Evolutionary conservation across 805 yeast species (phyloP), one percentile per base, ranked within the genome.

Genomic region (Saccharomycopsis sp.): DNA sequence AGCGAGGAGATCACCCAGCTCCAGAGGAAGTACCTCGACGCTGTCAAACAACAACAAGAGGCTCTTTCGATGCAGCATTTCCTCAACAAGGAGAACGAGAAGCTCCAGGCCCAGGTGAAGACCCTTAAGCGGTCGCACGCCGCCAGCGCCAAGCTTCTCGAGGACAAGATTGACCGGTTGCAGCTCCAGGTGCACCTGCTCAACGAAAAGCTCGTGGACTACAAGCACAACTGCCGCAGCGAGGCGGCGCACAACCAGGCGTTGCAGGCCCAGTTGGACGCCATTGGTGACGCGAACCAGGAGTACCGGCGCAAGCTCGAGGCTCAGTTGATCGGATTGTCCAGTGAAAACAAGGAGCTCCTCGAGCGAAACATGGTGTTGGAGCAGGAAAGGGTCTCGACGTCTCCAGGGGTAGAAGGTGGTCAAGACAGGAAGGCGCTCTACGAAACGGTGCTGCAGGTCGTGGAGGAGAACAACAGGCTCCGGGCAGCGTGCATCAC

Each of bases 11-110:
- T 36, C 19, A 10, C 29, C n/a, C 8, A 17, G 6, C 36, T 41
- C n/a, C 7, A 18, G n/a, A 13, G 20, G 16, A 41, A 36, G 30
- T 30, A 22, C 13, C 21, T 36, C 4, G 22, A 20, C 5, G 18
- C 30, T 15, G 20, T 13, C 17, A 27, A 41, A 19, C 37, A 38
- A n/a, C 20, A 20, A 19, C 47, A 43, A 13, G 17, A 35, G 16
- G 25, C 32, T 23, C 33, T 30, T 15, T 31, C 42, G 3, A 15
- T 34, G 5, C 37, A 38, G 15, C 17, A 19, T 10, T 39, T 39
- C 17, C 20, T 39, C 20, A 19, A 34, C 22, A 21, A 26, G 4
- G 38, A 39, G 15, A 39, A 34, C 18, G 19, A 20, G 5, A 17
- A 27, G 3, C 34, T 39, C 5, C 26, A 12, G 8, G 21, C 21